Conservation (phyloP, 2,329 filamentous ascomycete species). For the Sporothrix luriei region DNA sequence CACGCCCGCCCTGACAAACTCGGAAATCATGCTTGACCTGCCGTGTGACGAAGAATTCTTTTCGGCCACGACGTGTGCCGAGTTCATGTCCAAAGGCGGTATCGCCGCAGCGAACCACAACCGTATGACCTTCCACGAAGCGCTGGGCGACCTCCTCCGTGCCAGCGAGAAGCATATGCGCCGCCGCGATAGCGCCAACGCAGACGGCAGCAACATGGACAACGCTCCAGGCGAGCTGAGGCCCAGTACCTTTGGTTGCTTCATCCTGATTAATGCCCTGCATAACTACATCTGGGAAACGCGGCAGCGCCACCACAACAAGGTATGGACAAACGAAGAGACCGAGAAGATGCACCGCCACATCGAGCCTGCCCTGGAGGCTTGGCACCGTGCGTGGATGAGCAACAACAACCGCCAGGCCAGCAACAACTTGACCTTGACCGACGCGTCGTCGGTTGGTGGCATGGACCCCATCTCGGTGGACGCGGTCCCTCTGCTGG, state of each 20-base stretch:
- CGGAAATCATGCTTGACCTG: constrained; percentile 84
- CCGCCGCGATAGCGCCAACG: constrained; percentile 48
- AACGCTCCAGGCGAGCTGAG: constrained; percentile 64
- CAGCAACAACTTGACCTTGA: constrained; percentile 58
- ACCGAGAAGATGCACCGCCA: constrained; percentile 95
- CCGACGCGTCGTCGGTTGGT: constrained; percentile 54
- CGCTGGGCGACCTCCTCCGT: constrained; percentile 77
- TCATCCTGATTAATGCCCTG: constrained; percentile 88
- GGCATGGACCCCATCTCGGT: constrained; percentile 81
- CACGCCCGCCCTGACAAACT: constrained; percentile 86
- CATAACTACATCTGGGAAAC: constrained; percentile 99
- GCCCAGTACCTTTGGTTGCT: constrained; percentile 88
- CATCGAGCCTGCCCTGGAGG: constrained; percentile 88
- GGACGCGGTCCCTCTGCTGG: constrained; percentile 86
- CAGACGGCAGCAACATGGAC: constrained; percentile 54
- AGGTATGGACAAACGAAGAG: constrained; percentile 87
- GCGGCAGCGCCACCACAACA: constrained; percentile 81
- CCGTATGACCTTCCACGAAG: constrained; percentile 76
- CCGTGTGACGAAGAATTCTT: constrained; percentile 94
- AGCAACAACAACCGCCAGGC: constrained; percentile 83
- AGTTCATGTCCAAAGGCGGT: constrained; percentile 78
- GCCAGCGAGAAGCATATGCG: constrained; percentile 63
- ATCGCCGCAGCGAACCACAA: constrained; percentile 68
- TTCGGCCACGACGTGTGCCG: constrained; percentile 77
- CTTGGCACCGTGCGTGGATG: constrained; percentile 92